Conservation (phyloP, 1,139 yeast genomes). For the Yamadazyma sp. region DNA sequence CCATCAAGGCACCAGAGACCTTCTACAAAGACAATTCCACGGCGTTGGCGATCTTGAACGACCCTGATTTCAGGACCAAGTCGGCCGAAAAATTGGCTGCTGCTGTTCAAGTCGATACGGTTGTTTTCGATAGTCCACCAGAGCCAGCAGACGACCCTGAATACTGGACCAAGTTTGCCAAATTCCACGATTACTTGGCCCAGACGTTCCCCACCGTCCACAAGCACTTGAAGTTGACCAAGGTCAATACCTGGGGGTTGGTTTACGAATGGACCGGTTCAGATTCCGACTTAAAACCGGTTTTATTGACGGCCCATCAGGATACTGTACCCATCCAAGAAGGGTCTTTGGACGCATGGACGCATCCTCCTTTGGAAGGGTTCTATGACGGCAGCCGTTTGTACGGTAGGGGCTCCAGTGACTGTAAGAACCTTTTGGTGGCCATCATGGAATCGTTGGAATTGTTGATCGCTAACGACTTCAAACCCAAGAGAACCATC, state of each 20-base stretch:
- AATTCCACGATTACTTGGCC: slow-evolving; percentile 57
- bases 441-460: slow-evolving; percentile 42
- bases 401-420: slow-evolving; percentile 44
- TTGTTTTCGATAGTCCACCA: slow-evolving; percentile 46
- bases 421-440: slow-evolving; percentile 42
- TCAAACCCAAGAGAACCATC: slow-evolving; percentile 35
- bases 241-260: slow-evolving; percentile 66
- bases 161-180: slow-evolving; percentile 43
- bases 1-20: slow-evolving; percentile 30
- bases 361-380: slow-evolving; percentile 68
- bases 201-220: slow-evolving; percentile 61
- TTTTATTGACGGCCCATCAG: slow-evolving; percentile 73
- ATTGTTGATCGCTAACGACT: slow-evolving; percentile 28
- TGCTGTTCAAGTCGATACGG: slow-evolving; percentile 48
- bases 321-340: slow-evolving; percentile 82
- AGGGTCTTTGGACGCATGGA: slow-evolving; percentile 61
- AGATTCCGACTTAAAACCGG: slow-evolving; percentile 54
- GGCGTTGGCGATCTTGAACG: slow-evolving; percentile 30
- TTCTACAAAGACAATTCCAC: slow-evolving; percentile 36
- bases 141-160: slow-evolving; percentile 35
- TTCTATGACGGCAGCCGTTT: slow-evolving; percentile 56
- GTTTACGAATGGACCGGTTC: slow-evolving; percentile 69
- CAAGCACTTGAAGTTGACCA: slow-evolving; percentile 46
- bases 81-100: slow-evolving; percentile 40
- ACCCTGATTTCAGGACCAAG: slow-evolving; percentile 30